phyloP scores from a whole-genome alignment of 176 grass and related monocot species.

The Musa schizocarpa region DNA sequence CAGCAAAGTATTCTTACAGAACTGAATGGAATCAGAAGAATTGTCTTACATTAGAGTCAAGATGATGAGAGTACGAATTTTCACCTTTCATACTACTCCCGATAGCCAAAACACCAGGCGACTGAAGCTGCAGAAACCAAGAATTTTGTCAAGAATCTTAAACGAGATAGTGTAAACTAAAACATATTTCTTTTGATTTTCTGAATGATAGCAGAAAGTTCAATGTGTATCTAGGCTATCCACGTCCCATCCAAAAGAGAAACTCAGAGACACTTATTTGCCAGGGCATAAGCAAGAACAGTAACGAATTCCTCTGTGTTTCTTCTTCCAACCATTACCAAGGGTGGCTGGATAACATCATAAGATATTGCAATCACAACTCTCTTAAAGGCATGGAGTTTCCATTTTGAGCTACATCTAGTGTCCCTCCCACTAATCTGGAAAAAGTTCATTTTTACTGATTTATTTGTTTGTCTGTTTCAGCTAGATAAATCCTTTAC shows the following conservation, averaged over 20 bases:
- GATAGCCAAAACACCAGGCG: constrained; percentile 83
- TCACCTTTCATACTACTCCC: constrained; percentile 98
- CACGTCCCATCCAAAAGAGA: background rate
- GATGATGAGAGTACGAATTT: constrained; percentile 99
- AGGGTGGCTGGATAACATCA: background rate
- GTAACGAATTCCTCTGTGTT: background rate
- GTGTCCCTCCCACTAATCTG: no score
- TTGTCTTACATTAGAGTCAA: constrained; percentile 85
- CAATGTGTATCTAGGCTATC: background rate
- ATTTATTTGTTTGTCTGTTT: no score
- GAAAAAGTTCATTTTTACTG: no score
- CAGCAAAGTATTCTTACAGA: background rate
- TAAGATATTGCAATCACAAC: background rate
- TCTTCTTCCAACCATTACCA: background rate
- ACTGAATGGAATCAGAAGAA: background rate
- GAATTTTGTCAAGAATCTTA: background rate
- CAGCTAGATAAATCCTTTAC: no score
- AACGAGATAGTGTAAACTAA: background rate
- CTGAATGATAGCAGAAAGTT: background rate
- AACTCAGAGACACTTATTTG: background rate
- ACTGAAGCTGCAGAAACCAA: constrained; percentile 66
- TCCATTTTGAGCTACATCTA: no score
- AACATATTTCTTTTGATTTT: background rate
- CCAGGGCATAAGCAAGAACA: background rate
- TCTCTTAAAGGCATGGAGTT: no score